Percentiles rank a stretch among this genome's conserved stretches.
These are phyloP conservation scores for Leccinum subtestaceum DNA, from an alignment of 768 basidiomycete species.

Conservation along the genomic window DNA sequence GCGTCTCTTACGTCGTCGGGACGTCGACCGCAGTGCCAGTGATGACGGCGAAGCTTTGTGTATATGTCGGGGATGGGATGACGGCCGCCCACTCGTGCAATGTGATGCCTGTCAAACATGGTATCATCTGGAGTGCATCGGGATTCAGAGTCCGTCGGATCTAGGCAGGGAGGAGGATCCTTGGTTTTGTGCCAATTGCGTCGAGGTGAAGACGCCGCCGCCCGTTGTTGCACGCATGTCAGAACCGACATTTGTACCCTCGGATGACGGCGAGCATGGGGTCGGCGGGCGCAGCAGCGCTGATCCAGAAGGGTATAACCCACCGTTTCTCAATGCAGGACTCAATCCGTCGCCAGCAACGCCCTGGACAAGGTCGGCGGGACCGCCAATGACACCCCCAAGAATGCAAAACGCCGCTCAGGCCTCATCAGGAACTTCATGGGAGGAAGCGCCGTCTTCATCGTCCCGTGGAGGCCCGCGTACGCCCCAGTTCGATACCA, in stretches of 20 bases:
- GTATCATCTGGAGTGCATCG: slow-evolving; percentile 82
- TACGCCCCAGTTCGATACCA: slow-evolving; percentile 46
- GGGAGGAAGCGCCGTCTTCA: slow-evolving; percentile 41
- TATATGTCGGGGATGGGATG: slow-evolving; percentile 63
- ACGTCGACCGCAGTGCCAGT: slow-evolving; percentile 33
- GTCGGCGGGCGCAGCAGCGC: neutral
- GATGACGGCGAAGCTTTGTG: slow-evolving; percentile 57
- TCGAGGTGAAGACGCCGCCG: slow-evolving; percentile 40
- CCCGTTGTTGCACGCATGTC: slow-evolving; percentile 30
- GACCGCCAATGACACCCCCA: slow-evolving; percentile 51
- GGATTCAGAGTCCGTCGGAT: slow-evolving; percentile 59
- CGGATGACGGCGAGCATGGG: slow-evolving; percentile 44
- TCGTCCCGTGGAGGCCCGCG: slow-evolving; percentile 52
- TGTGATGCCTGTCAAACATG: slow-evolving; percentile 78
- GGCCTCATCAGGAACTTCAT: slow-evolving; percentile 39
- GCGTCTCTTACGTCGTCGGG: slow-evolving; percentile 42
- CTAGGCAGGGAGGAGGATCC: slow-evolving; percentile 75
- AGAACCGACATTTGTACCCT: slow-evolving; percentile 71
- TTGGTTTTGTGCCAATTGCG: slow-evolving; percentile 70
- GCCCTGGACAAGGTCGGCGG: slow-evolving; percentile 41
- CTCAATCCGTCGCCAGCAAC: slow-evolving; percentile 56
- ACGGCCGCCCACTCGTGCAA: slow-evolving; percentile 76
- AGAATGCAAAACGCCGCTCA: slow-evolving; percentile 26
- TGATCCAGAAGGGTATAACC: slow-evolving; percentile 44
- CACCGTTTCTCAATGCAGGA: slow-evolving; percentile 54